Percentiles rank a stretch among this genome's conserved stretches.
These are phyloP conservation scores for Blepharisma undulans DNA, from an alignment of 169 alveolate genomes.

Conservation along the genomic window DNA sequence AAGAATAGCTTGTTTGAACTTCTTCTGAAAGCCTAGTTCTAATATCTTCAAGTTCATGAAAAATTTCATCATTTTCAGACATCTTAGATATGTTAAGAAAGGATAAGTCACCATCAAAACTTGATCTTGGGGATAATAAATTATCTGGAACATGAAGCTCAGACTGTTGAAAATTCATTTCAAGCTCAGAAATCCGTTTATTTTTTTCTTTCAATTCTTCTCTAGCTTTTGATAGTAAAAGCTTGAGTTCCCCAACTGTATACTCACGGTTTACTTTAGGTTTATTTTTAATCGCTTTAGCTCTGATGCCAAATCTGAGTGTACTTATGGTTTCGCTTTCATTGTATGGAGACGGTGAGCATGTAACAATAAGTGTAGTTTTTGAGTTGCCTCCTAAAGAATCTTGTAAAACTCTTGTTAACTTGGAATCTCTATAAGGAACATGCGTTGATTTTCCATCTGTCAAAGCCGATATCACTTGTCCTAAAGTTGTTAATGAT, in stretches of 20 bases:
- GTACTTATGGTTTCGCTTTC: slow-evolving; percentile 83
- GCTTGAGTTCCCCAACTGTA: slow-evolving; percentile 73
- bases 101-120: neutral
- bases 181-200: slow-evolving; percentile 47
- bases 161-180: neutral
- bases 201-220: slow-evolving; percentile 47
- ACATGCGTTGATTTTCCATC: slow-evolving; percentile 80
- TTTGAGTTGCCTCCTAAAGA: slow-evolving; percentile 89
- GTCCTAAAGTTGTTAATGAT: slow-evolving; percentile 79
- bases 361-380: slow-evolving; percentile 84
- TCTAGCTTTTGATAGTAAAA: slow-evolving; percentile 47
- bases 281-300: slow-evolving; percentile 84
- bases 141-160: neutral
- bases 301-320: slow-evolving; percentile 88
- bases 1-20: neutral
- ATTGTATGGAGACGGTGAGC: slow-evolving; percentile 82
- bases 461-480: slow-evolving; percentile 79
- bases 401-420: slow-evolving; percentile 83
- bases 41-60: neutral
- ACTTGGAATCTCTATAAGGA: slow-evolving; percentile 88
- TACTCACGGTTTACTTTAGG: slow-evolving; percentile 85
- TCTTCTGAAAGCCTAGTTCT: neutral
- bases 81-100: neutral
- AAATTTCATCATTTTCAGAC: neutral
- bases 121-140: neutral